These are phyloP conservation scores for Begonia masoniana DNA, from an alignment of 306 rosid species.

Conservation along the genomic window DNA sequence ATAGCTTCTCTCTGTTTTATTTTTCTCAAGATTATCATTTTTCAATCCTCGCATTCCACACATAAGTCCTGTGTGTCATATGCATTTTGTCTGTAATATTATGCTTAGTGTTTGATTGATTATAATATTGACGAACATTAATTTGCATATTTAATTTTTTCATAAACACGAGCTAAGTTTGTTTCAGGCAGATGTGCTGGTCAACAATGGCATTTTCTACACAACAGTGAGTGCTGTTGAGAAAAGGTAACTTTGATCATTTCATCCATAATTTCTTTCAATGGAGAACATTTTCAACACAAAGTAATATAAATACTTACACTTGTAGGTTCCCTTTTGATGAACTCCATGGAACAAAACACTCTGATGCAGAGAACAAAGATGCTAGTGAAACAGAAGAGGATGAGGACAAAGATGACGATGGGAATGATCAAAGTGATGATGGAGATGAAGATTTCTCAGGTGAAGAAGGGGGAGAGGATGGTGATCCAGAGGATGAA, in stretches of 20 bases:
- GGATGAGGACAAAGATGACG: constrained; percentile 27
- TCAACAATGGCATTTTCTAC: constrained; percentile 14
- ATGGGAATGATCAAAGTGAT: constrained; percentile 27
- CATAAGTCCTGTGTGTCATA: too few relatives aligned
- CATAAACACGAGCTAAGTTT: background rate
- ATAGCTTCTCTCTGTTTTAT: too few relatives aligned
- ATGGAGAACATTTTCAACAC: too few relatives aligned
- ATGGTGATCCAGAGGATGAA: constrained; percentile 36
- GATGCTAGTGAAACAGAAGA: constrained; percentile 78
- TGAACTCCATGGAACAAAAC: constrained; percentile 22
- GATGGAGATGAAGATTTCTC: constrained; percentile 58
- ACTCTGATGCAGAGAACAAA: constrained; percentile 36
- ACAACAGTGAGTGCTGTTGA: constrained; percentile 25
- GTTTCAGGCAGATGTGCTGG: constrained; percentile 4
- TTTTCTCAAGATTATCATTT: too few relatives aligned
- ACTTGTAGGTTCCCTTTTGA: constrained; percentile 51
- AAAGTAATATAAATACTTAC: constrained; percentile 7
- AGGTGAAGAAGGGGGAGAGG: constrained; percentile 43
- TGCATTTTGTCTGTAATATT: too few relatives aligned
- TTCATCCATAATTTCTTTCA: background rate
- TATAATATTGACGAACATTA: too few relatives aligned
- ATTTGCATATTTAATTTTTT: background rate
- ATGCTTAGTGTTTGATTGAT: too few relatives aligned
- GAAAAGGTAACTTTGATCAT: constrained; percentile 31
- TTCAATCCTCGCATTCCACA: too few relatives aligned